Percentiles rank a stretch among this genome's conserved stretches.
Conservation (phyloP, 768 basidiomycete species). For the Candolleomyces efflorescens region DNA sequence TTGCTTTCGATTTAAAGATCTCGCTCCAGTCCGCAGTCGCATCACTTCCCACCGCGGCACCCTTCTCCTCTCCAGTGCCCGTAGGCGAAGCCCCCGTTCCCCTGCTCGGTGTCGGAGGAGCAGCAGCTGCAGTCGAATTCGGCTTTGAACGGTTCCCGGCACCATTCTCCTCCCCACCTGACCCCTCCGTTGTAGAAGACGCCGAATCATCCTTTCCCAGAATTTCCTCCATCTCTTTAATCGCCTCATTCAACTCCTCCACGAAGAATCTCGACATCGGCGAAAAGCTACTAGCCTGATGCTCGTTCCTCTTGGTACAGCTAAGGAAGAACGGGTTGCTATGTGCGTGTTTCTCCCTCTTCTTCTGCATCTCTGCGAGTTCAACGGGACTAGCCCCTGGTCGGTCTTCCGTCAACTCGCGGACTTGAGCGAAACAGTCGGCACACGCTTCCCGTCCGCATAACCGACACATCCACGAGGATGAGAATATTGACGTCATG, state of each 20-base stretch:
- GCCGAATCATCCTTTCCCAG: constrained; percentile 19
- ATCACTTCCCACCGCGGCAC: neutral
- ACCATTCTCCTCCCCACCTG: neutral
- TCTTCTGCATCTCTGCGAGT: constrained; percentile 43
- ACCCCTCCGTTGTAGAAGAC: neutral
- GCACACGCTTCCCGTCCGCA: constrained; percentile 90
- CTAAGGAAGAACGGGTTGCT: constrained; percentile 70
- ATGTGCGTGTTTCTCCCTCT: constrained; percentile 58
- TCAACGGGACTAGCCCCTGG: constrained; percentile 44
- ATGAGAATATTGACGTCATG: constrained; percentile 89
- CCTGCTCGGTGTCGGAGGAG: too few species aligned
- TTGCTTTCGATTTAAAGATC: neutral
- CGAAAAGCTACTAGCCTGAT: constrained; percentile 62
- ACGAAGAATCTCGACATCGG: constrained; percentile 76
- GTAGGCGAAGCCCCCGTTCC: too few species aligned
- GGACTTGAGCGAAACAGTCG: constrained; percentile 73
- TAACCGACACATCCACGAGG: constrained; percentile 84
- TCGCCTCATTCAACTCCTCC: constrained; percentile 58
- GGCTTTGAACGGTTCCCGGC: neutral
- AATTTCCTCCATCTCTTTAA: constrained; percentile 65
- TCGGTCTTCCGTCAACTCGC: constrained; percentile 54
- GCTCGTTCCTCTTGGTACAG: constrained; percentile 70
- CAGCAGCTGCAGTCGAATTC: neutral
- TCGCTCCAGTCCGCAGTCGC: neutral
- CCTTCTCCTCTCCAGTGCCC: neutral